These are phyloP conservation scores for Calonectria ilicicola DNA, from an alignment of 2,329 filamentous ascomycete genomes.

Conservation along the genomic window DNA sequence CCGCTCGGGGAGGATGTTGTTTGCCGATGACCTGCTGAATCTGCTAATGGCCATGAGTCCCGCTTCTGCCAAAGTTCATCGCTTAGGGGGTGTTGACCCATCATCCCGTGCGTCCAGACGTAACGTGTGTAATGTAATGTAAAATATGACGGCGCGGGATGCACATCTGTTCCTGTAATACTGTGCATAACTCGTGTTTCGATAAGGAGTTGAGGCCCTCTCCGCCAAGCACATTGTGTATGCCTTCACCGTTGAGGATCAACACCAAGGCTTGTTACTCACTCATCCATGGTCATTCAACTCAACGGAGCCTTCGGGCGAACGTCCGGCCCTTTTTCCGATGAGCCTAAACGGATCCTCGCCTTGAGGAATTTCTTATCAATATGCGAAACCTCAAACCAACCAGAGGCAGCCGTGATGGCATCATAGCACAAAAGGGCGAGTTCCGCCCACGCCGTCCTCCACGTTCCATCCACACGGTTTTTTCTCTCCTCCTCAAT, in stretches of 20 bases:
- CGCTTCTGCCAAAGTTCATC: conserved; percentile 4
- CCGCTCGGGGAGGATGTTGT: background rate
- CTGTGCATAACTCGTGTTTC: background rate
- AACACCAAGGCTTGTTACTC: background rate
- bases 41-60: conserved; percentile 7
- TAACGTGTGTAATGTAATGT: background rate
- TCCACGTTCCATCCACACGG: background rate
- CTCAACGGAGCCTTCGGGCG: conserved; percentile 6
- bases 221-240: background rate
- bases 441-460: background rate
- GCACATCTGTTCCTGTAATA: conserved; percentile 11
- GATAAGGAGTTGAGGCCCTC: background rate
- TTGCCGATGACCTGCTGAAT: conserved; percentile 12
- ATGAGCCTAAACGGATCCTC: conserved; percentile 14
- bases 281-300: background rate
- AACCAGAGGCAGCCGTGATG: background rate
- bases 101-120: background rate
- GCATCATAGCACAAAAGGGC: conserved; percentile 10
- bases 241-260: background rate
- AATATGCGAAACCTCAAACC: background rate
- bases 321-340: conserved; percentile 19
- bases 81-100: background rate
- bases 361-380: conserved; percentile 1
- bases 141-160: conserved; percentile 15
- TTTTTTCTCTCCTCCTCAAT: background rate